Percentiles rank a stretch among this genome's conserved stretches.
These are phyloP conservation scores for Botrytis paeoniae DNA, from an alignment of 2,329 filamentous ascomycete genomes.

Conservation along the genomic window DNA sequence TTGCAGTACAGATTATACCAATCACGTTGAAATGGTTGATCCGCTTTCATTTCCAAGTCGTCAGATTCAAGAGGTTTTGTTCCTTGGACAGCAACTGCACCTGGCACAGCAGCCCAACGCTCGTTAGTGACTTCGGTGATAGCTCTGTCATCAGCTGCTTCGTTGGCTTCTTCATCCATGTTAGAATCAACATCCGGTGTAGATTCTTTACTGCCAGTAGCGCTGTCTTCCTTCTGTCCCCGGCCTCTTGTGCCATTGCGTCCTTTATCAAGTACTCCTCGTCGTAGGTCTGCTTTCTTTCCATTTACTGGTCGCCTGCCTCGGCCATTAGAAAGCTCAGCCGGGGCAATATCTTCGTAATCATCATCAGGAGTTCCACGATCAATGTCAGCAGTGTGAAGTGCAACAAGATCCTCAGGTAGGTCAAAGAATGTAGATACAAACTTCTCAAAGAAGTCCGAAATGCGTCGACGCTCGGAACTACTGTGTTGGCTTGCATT, in stretches of 20 bases:
- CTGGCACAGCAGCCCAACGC: conserved; percentile 61
- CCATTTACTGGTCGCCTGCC: conserved; percentile 60
- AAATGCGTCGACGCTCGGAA: conserved; percentile 69
- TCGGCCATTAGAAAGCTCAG: conserved; percentile 67
- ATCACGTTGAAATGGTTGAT: conserved; percentile 76
- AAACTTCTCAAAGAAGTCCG: conserved; percentile 74
- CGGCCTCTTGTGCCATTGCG: conserved; percentile 69
- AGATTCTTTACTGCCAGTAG: conserved; percentile 78
- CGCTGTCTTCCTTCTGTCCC: conserved; percentile 77
- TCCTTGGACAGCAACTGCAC: conserved; percentile 51
- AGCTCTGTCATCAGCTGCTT: conserved; percentile 55
- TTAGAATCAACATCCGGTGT: conserved; percentile 80
- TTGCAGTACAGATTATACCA: conserved; percentile 92
- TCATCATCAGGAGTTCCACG: conserved; percentile 74
- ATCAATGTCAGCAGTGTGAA: conserved; percentile 65
- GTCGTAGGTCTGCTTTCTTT: conserved; percentile 77
- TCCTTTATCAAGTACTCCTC: conserved; percentile 77
- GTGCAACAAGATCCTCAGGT: conserved; percentile 64
- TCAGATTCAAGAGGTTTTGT: conserved; percentile 53
- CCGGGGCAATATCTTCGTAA: conserved; percentile 57
- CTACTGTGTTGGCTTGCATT: conserved; percentile 68
- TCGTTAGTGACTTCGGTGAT: conserved; percentile 63
- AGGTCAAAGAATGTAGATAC: conserved; percentile 75
- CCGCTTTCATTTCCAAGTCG: conserved; percentile 65
- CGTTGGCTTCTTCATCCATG: conserved; percentile 72